Evolutionary conservation across 2,329 filamentous ascomycete genomes (phyloP), one percentile per base, ranked within the genome.

Genomic region (Nigrospora sphaerica): DNA sequence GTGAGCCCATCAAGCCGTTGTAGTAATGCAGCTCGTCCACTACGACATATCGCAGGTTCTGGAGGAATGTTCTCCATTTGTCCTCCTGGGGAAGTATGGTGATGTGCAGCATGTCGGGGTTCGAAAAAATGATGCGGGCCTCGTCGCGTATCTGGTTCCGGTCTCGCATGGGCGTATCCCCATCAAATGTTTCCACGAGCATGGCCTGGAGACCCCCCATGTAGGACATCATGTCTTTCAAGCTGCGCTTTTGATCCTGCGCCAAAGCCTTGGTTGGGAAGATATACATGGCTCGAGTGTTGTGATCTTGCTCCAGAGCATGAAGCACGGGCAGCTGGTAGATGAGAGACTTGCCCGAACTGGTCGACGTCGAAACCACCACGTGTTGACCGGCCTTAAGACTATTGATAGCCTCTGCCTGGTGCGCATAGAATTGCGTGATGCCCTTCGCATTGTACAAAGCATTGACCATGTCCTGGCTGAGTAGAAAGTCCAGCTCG

Each of bases 251-350:
- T 64, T 98, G 93, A 64, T 98, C 93, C 62, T 98, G 93, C 0
- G 93, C 92, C 14, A 98, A 70, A 1, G 93, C 93, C 67, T 98
- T 98, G 0, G 93, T 98, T 0, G 93, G 93, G 50, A 98, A 98
- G 33, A 98, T 95, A 62, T 96, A 97, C 83, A 98, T 89, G 3
- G 93, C 93, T 56, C 93, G 76, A 10, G 88, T 87, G 46, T 83
- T 74, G 2, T 66, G 70, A 57, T 97, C 86, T 44, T 80, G 73
- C 63, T 98, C 92, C 2, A 98, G 70, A 42, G 88, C 86, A 60
- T 95, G 83, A 12, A 98, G 69, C 39, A 98, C 89, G 0, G 93
- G 93, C 14, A 98, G 77, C 59, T 98, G 93, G 60, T 97, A 98
- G 50, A 98, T 96, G n/a, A 98, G 71, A 6, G 90, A 96, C 65